These are phyloP conservation scores for Fraxinus albicans DNA, from an alignment of 305 asterid species.

Conservation along the genomic window DNA sequence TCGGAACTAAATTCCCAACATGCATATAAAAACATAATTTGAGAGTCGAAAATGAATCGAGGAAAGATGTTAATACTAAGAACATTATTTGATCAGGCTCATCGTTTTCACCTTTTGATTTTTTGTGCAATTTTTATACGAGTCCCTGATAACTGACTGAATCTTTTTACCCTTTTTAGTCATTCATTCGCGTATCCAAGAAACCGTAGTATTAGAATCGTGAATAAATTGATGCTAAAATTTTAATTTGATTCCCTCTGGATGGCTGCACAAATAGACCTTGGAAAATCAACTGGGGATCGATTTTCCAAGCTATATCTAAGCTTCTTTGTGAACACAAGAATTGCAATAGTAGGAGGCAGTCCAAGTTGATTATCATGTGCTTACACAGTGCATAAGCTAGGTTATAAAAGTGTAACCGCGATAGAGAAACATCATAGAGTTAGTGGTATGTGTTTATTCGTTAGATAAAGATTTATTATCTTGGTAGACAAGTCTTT, in stretches of 20 bases:
- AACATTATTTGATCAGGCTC: not conserved
- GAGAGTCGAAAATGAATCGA: no score
- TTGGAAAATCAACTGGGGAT: conserved; percentile 33
- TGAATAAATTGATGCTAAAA: not conserved
- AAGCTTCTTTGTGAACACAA: conserved; percentile 46
- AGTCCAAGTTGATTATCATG: conserved; percentile 88
- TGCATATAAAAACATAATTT: no score
- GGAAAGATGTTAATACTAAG: not conserved
- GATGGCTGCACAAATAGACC: conserved; percentile 34
- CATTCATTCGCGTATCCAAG: not conserved
- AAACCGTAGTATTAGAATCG: not conserved
- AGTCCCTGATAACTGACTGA: not conserved
- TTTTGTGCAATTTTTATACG: not conserved
- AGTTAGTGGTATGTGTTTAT: conserved; percentile 86
- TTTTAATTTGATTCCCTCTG: not conserved
- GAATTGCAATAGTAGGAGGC: conserved; percentile 69
- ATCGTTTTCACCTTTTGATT: conserved; percentile 4
- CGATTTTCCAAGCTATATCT: conserved; percentile 65
- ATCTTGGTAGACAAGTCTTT: conserved; percentile 91
- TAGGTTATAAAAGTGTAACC: conserved; percentile 67
- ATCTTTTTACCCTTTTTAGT: not conserved
- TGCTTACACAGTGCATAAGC: conserved; percentile 64
- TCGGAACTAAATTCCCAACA: no score
- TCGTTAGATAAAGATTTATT: conserved; percentile 58
- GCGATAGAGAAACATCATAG: conserved; percentile 73